A percentile compares a stretch with the other conserved stretches of the same genome.
phyloP scores from a whole-genome alignment of 1,284 basidiomycete species.

The Pseudozyma hubeiensis region DNA sequence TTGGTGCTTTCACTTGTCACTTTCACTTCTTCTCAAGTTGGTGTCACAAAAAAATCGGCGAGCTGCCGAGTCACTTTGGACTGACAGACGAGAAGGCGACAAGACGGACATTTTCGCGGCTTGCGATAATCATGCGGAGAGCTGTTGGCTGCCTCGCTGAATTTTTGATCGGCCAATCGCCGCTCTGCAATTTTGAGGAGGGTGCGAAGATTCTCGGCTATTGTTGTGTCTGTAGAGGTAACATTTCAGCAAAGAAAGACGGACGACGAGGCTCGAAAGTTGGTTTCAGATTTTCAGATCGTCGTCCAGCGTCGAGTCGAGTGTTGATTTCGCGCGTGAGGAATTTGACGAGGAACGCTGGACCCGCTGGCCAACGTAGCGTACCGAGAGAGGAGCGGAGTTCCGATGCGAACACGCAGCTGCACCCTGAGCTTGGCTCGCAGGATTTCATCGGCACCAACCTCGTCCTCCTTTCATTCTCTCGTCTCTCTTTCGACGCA shows the following conservation, averaged over 20 bases:
- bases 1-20: slow-evolving; percentile 4
- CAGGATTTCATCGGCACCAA: not conserved
- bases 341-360: slow-evolving; percentile 11
- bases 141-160: not conserved
- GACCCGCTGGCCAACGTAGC: not conserved
- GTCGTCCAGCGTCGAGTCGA: not conserved
- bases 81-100: not conserved
- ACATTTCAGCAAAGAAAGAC: not conserved
- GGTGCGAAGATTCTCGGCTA: not conserved
- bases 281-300: slow-evolving; percentile 13
- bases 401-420: slow-evolving; percentile 18
- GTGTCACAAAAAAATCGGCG: not conserved
- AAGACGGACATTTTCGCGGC: slow-evolving; percentile 10
- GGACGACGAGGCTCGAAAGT: slow-evolving; percentile 7
- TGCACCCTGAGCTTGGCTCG: not conserved
- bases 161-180: slow-evolving; percentile 39
- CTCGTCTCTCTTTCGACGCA: not conserved
- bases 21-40: slow-evolving; percentile 5
- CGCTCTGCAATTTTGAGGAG: slow-evolving; percentile 2
- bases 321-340: slow-evolving; percentile 11
- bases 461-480: not conserved
- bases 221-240: too few relatives aligned
- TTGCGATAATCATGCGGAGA: slow-evolving; percentile 11
- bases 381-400: slow-evolving; percentile 7
- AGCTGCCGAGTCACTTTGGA: slow-evolving; percentile 29